These are phyloP conservation scores for Leptosphaerulina australis DNA, from an alignment of 2,329 filamentous ascomycete genomes.

Conservation along the genomic window DNA sequence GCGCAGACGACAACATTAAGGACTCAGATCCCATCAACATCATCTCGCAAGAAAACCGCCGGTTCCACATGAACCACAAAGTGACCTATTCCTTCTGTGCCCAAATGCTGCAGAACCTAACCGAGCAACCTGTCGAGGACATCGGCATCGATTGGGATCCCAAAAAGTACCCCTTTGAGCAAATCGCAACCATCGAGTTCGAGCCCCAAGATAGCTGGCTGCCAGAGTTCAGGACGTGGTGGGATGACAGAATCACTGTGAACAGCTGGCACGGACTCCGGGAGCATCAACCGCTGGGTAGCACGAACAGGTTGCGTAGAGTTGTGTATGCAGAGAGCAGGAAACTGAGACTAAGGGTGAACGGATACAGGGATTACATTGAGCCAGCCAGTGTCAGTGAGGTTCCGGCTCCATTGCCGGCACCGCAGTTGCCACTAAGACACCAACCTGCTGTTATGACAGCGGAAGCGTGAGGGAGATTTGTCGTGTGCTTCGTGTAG, in stretches of 20 bases:
- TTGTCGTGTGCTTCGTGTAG: not conserved
- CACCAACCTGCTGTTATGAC: conserved; percentile 28
- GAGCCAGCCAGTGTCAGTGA: conserved; percentile 48
- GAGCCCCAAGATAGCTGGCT: conserved; percentile 50
- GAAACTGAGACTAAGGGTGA: conserved; percentile 49
- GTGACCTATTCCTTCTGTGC: conserved; percentile 50
- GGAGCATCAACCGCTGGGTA: conserved; percentile 48
- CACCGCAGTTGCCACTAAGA: conserved; percentile 25
- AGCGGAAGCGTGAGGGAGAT: conserved; percentile 15
- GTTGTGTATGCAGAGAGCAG: conserved; percentile 52
- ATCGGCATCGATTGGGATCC: conserved; percentile 54
- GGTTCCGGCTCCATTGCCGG: conserved; percentile 39
- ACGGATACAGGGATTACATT: conserved; percentile 50
- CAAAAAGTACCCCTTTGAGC: conserved; percentile 57
- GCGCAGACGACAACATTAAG: conserved; percentile 45
- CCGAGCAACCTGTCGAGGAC: conserved; percentile 50
- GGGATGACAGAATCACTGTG: conserved; percentile 50
- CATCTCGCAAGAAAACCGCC: conserved; percentile 31
- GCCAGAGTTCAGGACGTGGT: conserved; percentile 50
- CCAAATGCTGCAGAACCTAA: conserved; percentile 55
- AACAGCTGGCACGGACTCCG: conserved; percentile 51
- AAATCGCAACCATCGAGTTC: conserved; percentile 52
- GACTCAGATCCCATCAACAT: conserved; percentile 37
- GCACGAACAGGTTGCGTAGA: conserved; percentile 50
- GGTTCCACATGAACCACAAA: conserved; percentile 28